Evolutionary conservation across 2,329 filamentous ascomycete genomes (phyloP).

Genomic region (Ophidiomyces ophidiicola): DNA sequence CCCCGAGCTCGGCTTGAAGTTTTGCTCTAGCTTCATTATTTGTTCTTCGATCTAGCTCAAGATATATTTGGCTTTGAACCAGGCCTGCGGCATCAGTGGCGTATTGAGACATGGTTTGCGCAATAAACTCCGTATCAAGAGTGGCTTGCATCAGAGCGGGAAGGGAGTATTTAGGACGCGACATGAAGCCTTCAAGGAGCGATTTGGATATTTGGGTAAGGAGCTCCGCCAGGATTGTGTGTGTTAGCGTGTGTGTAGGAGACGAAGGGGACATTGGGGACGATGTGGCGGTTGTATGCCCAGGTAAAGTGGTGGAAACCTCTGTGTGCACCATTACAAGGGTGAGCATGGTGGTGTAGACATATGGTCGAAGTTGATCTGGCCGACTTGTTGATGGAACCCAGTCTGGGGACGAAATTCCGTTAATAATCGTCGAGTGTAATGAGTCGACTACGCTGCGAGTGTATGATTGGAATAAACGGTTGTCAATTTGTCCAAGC

Average conservation of each 20-base stretch:
- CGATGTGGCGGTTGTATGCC: slow-evolving; percentile 57
- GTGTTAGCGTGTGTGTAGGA: slow-evolving; percentile 51
- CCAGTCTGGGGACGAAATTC: slow-evolving; percentile 63
- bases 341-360: slow-evolving; percentile 73
- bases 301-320: slow-evolving; percentile 60
- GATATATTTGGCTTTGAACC: slow-evolving; percentile 80
- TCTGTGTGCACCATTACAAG: slow-evolving; percentile 89
- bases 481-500: slow-evolving; percentile 75
- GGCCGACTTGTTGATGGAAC: slow-evolving; percentile 49
- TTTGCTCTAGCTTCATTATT: slow-evolving; percentile 70
- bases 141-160: slow-evolving; percentile 90
- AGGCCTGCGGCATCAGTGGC: slow-evolving; percentile 71
- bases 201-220: slow-evolving; percentile 69
- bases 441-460: slow-evolving; percentile 60
- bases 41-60: slow-evolving; percentile 77
- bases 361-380: slow-evolving; percentile 68
- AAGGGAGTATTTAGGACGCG: slow-evolving; percentile 57
- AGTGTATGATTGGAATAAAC: slow-evolving; percentile 87
- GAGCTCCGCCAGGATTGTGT: slow-evolving; percentile 71
- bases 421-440: slow-evolving; percentile 56
- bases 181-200: slow-evolving; percentile 68
- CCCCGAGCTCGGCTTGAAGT: slow-evolving; percentile 75
- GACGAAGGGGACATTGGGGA: slow-evolving; percentile 61
- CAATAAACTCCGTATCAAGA: slow-evolving; percentile 90
- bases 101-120: slow-evolving; percentile 83